Evolutionary conservation across 2,329 filamentous ascomycete species (phyloP).

Genomic region (Pseudopyricularia cyperi): DNA sequence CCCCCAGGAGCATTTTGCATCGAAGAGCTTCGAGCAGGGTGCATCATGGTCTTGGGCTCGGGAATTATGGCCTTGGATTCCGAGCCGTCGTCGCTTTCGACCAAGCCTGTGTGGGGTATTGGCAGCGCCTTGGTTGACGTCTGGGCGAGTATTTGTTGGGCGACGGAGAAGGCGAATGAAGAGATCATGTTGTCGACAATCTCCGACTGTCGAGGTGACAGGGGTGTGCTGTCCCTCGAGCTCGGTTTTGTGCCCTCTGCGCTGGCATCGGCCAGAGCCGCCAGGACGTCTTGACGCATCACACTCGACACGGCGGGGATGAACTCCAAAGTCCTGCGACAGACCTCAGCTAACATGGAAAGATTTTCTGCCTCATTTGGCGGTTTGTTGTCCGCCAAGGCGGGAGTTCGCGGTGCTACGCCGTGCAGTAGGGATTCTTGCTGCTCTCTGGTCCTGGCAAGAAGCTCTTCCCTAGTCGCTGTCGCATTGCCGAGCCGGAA

Average conservation of each 20-base stretch:
- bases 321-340: constrained; percentile 69
- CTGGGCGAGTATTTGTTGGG: constrained; percentile 64
- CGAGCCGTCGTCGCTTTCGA: constrained; percentile 28
- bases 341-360: constrained; percentile 72
- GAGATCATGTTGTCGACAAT: constrained; percentile 62
- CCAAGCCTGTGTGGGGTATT: constrained; percentile 42
- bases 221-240: constrained; percentile 8
- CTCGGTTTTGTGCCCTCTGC: constrained; percentile 12
- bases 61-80: constrained; percentile 51
- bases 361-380: constrained; percentile 60
- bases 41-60: constrained; percentile 59
- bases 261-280: constrained; percentile 29
- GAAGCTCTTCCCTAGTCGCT: constrained; percentile 47
- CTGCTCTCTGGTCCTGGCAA: constrained; percentile 49
- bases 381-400: constrained; percentile 25
- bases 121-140: constrained; percentile 57
- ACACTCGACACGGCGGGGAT: constrained; percentile 68
- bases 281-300: constrained; percentile 63
- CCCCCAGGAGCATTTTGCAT: constrained; percentile 29
- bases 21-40: constrained; percentile 52
- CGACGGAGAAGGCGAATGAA: constrained; percentile 66
- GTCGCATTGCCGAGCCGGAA: constrained; percentile 68
- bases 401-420: constrained; percentile 36
- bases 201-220: constrained; percentile 28
- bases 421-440: constrained; percentile 44